Conservation (phyloP, 2,329 filamentous ascomycete species). For the Sporothrix luriei region DNA sequence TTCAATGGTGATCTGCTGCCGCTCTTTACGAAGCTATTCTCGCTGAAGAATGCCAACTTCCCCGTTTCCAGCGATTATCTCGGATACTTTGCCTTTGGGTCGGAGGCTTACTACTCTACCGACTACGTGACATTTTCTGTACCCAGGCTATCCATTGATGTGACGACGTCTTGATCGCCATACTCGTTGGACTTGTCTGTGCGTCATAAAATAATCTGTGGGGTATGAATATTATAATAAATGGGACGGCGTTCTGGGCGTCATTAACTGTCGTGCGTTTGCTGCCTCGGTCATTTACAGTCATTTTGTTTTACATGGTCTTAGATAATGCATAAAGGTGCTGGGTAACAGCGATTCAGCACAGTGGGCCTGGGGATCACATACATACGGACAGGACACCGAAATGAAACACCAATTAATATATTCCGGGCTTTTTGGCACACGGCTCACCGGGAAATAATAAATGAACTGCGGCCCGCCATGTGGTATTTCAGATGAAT, state of each 20-base stretch:
- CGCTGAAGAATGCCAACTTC: conserved; percentile 42
- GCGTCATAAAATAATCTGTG: background rate
- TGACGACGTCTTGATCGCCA: conserved; percentile 15
- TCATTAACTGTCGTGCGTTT: background rate
- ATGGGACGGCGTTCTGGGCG: conserved; percentile 5
- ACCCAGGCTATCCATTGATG: conserved; percentile 44
- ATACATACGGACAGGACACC: background rate
- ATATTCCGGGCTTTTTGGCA: background rate
- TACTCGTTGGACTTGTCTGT: background rate
- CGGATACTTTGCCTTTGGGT: conserved; percentile 56
- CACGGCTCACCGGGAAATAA: background rate
- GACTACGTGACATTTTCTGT: conserved; percentile 55
- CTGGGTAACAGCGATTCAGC: background rate
- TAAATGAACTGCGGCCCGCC: background rate
- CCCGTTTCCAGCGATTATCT: conserved; percentile 51
- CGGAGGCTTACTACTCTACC: conserved; percentile 51
- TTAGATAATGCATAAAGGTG: conserved; percentile 14
- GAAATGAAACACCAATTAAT: conserved; percentile 1
- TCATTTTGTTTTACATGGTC: background rate
- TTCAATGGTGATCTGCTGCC: conserved; percentile 54
- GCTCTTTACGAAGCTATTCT: conserved; percentile 49
- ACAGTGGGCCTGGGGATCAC: background rate
- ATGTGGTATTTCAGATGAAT: background rate
- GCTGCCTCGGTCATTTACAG: background rate
- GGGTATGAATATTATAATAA: background rate